Base-by-base conservation (phyloP, 2,329 filamentous ascomycete genomes). In the Chaetomiaceae sp. region DNA sequence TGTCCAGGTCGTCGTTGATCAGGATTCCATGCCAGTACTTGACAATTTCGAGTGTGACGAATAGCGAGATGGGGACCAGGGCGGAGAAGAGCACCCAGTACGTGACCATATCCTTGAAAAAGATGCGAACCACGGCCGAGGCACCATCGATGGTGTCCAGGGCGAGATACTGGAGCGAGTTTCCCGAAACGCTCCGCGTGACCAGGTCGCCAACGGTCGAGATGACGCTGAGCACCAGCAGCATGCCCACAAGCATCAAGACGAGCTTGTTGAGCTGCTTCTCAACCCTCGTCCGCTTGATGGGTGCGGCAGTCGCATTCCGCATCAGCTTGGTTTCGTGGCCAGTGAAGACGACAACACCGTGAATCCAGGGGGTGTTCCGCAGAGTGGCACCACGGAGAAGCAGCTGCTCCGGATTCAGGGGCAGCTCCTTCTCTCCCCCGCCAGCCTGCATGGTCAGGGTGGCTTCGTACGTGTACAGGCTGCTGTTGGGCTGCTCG, bases 301-400 rank as follows among this genome's bases (percentile, higher is more conserved):
- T 99, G 6, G 94, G 95, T 1, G 94, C 88, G 4, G 92, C 92
- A 3, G 92, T 99, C 17, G 94, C 95, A 68, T 99, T 99, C 63
- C 94, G 86, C 94, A 99, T 97, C 59, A 99, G 80, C 72, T 99
- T 99, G 6, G 94, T 97, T 74, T 99, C 94, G 71, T 99, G 94
- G 47, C 94, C 94, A 3, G 90, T 96, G 65, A 97, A 99, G 15
- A 99, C 92, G 51, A 99, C 94, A 17, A 95, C 82, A 36, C 92
- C 94, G 68, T 99, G 90, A 45, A 97, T 84, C 92, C 94, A 99
- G 27, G 91, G 92, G 1, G 94, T 99, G 66, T 99, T 99, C 63
- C 94, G 83, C 53, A 99, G 76, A 1, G 91, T 97, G 20, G 94
- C 94, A 59, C 94, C 94, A 76, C 94, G 85, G 31, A 99, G 81